Conservation (phyloP, 305 asterid species). For the Withania somnifera region DNA sequence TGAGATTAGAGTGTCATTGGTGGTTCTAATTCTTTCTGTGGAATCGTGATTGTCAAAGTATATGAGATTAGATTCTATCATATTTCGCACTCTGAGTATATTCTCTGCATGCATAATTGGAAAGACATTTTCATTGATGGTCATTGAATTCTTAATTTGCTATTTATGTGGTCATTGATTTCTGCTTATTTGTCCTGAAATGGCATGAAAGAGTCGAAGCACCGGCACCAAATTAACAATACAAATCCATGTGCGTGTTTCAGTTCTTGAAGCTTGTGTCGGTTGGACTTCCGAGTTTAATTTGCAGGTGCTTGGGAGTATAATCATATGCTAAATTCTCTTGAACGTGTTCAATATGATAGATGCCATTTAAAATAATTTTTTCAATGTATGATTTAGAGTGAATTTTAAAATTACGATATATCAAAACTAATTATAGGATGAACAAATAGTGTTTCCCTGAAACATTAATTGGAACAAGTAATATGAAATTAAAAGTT, state of each 20-base stretch:
- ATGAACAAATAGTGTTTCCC: neutral
- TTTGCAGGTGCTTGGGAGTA: no score
- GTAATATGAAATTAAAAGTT: no score
- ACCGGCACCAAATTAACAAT: slow-evolving; percentile 55
- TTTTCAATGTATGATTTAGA: no score
- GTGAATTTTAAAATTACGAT: no score
- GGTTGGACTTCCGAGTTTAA: no score
- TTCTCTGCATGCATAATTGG: neutral
- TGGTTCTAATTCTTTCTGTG: neutral
- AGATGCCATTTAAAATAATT: no score
- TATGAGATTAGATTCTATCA: neutral
- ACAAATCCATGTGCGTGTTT: slow-evolving; percentile 53
- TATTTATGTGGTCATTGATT: neutral
- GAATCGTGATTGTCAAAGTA: neutral
- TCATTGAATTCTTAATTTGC: neutral
- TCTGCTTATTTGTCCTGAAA: slow-evolving; percentile 55
- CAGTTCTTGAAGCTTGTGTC: neutral
- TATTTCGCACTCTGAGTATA: neutral
- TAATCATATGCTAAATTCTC: neutral
- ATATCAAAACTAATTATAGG: neutral
- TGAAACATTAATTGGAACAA: neutral
- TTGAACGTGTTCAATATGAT: no score
- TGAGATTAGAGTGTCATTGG: no score
- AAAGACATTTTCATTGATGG: neutral
- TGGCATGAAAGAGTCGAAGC: slow-evolving; percentile 58